phyloP scores from a whole-genome alignment of 2,329 filamentous ascomycete species.

The Ophiocordyceps camponoti-floridani region DNA sequence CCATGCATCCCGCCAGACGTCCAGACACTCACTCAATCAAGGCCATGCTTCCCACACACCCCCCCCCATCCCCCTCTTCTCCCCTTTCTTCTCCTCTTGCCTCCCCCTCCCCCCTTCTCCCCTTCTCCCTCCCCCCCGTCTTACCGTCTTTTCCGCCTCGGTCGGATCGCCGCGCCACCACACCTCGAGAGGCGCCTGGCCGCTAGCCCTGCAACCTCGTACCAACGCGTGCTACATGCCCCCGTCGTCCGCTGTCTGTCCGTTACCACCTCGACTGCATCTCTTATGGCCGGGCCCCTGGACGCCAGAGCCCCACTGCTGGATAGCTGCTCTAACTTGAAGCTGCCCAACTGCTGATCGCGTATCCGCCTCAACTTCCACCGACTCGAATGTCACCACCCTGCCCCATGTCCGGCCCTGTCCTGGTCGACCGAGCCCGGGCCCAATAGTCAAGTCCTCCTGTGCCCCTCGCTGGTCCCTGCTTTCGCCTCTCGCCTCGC shows the following conservation, averaged over 20 bases:
- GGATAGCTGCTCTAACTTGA: not conserved
- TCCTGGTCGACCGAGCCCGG: conserved; percentile 9
- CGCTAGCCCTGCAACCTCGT: conserved; percentile 3
- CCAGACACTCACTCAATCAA: too few species aligned
- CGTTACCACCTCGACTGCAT: not conserved
- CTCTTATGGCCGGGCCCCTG: not conserved
- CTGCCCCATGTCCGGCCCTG: conserved; percentile 12
- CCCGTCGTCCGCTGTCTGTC: not conserved
- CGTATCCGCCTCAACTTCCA: conserved; percentile 2
- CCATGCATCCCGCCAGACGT: too few species aligned
- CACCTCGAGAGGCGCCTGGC: not conserved
- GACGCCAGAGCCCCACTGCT: not conserved
- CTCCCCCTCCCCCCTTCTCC: not conserved
- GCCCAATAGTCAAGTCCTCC: conserved; percentile 13
- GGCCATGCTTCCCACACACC: too few species aligned
- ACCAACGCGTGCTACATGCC: conserved; percentile 1
- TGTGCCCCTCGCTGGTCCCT: conserved; percentile 18
- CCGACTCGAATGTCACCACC: not conserved
- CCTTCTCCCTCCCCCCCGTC: not conserved
- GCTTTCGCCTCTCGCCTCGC: conserved; percentile 15
- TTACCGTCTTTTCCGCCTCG: conserved; percentile 1
- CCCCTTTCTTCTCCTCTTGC: not conserved
- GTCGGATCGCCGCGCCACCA: conserved; percentile 2
- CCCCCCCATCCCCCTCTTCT: not conserved
- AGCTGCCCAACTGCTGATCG: conserved; percentile 7